A percentile compares a stretch with the other conserved stretches of the same genome.
Evolutionary conservation across 345 rosid species (phyloP).

Genomic region (Cardamine resedifolia): DNA sequence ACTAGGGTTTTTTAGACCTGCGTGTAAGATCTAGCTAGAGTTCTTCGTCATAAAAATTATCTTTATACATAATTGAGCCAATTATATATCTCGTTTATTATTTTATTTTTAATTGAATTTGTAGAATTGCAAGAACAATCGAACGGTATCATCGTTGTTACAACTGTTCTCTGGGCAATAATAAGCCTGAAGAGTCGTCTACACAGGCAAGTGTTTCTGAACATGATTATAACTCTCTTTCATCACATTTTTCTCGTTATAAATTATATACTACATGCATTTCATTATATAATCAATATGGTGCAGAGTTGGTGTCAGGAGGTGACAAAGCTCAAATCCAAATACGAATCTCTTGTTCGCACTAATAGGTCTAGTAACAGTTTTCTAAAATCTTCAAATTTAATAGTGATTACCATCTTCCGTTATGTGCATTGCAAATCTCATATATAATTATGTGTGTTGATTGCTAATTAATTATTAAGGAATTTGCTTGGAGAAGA

Average conservation of each 20-base stretch:
- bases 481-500: conserved; percentile 94
- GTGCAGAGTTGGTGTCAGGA: conserved; percentile 80
- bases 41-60: conserved; percentile 17
- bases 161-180: conserved; percentile 54
- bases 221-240: neutral
- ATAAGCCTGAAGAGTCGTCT: conserved; percentile 57
- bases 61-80: neutral
- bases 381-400: neutral
- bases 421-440: neutral
- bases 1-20: conserved; percentile 40
- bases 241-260: neutral
- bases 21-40: conserved; percentile 61
- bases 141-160: conserved; percentile 73
- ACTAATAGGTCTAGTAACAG: conserved; percentile 62
- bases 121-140: conserved; percentile 60
- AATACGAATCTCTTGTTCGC: conserved; percentile 77
- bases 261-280: neutral
- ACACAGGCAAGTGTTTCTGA: conserved; percentile 53
- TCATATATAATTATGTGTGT: neutral
- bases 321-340: conserved; percentile 66
- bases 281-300: conserved; percentile 5
- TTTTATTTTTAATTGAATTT: neutral
- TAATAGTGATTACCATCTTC: neutral
- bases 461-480: conserved; percentile 7
- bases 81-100: neutral